Conservation (phyloP, 306 rosid species). For the Sindora glabra region DNA sequence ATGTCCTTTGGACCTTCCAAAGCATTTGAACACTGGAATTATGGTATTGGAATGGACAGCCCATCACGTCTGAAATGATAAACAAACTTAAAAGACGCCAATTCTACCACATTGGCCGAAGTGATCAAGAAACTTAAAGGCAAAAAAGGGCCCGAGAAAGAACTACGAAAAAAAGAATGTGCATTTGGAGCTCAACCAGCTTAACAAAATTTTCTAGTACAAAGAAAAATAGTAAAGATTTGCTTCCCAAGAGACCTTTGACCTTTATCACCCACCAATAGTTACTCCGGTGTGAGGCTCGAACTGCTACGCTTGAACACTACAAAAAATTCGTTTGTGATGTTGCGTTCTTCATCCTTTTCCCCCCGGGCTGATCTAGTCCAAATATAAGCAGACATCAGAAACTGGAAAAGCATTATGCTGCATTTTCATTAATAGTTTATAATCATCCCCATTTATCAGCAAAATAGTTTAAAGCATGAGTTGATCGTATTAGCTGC, state of each 20-base stretch:
- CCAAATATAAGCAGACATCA: constrained; percentile 20
- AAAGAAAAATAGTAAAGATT: constrained; percentile 3
- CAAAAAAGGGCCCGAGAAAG: not conserved
- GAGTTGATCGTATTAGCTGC: not conserved
- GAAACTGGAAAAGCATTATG: not conserved
- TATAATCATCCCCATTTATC: not conserved
- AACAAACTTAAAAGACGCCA: no score
- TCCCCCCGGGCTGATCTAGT: constrained; percentile 10
- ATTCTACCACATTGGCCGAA: not conserved
- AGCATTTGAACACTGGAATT: no score
- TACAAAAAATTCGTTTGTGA: not conserved
- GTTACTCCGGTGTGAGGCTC: constrained; percentile 7
- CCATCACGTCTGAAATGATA: no score
- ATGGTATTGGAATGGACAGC: no score
- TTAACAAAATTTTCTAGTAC: constrained; percentile 13
- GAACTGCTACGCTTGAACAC: constrained; percentile 18
- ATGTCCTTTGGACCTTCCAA: no score
- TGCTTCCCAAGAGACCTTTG: constrained; percentile 27
- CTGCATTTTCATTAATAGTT: not conserved
- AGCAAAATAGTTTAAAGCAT: not conserved
- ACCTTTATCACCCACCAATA: constrained; percentile 14
- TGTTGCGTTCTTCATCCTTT: constrained; percentile 11
- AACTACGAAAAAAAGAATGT: not conserved
- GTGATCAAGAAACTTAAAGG: not conserved
- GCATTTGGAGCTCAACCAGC: not conserved